Evolutionary conservation across 1,139 yeast genomes (phyloP), one percentile per base, ranked within the genome.

Genomic region (Sugiyamaella castrensis): DNA sequence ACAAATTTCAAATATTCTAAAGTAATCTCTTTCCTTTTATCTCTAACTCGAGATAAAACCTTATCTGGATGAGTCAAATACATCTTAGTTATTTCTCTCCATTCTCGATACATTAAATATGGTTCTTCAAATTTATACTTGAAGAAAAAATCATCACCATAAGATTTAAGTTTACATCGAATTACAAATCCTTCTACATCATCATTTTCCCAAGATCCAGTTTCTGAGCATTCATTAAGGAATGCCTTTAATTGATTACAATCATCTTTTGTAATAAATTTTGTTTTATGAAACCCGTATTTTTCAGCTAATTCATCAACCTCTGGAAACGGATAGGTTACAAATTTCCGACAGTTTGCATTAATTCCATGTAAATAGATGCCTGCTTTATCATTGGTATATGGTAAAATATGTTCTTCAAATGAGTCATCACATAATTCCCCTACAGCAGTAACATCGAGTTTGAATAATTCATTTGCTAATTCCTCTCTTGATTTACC

Each of bases 121-220:
- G 98, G 98, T 67, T 94, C 96, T 57, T 89, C 96, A 65, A 94
- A 92, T 67, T 94, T 94, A 71, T 74, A 92, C 69, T 94, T 94
- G 78, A 89, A 94, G 67, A 94, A 88, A 60, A 77, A 88, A 53
- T 81, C 84, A 11, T 63, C 65, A n/a, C n/a, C n/a, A 13, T 46
- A 42, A 11, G 36, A 13, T 9, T 49, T 24, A 12, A 56, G 52
- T 43, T 71, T 69, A 58, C 92, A 80, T 46, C 98, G 73, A 5
- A 94, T 73, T 1, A 94, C 99, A 70, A 92, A 94, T 0, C 99
- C 99, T 69, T 94, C 99, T 6, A 87, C 77, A 57, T 88, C 97
- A 39, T 74, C 70, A 1, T 76, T 81, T 1, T 84, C 69, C 70
- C 82, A 89, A 1, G 83, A 76, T 0, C 98, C 98, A 0, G 85